These are phyloP conservation scores for Schwanniomyces occidentalis DNA, from an alignment of 805 yeast species.

Conservation along the genomic window DNA sequence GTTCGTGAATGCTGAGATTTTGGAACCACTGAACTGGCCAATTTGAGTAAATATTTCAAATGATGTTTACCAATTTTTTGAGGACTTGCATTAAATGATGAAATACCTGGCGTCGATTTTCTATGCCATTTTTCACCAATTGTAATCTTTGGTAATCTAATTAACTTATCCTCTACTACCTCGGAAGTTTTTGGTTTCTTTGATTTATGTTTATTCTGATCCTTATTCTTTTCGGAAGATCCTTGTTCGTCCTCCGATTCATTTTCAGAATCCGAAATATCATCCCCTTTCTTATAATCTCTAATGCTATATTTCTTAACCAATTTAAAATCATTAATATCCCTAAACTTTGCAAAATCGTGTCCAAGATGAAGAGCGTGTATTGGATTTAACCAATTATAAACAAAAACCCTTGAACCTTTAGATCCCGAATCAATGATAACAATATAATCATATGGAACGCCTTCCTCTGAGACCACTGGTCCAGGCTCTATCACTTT, in stretches of 20 bases:
- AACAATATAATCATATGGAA: constrained; percentile 60
- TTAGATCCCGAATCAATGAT: constrained; percentile 67
- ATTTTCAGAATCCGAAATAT: constrained; percentile 7
- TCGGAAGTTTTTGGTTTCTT: constrained; percentile 8
- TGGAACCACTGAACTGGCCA: constrained; percentile 56
- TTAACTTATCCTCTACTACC: neutral
- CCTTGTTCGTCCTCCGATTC: constrained; percentile 12
- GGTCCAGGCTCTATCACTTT: constrained; percentile 27
- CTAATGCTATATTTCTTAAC: constrained; percentile 13
- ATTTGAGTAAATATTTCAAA: constrained; percentile 46
- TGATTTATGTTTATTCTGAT: constrained; percentile 13
- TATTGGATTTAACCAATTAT: constrained; percentile 51
- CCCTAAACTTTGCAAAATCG: constrained; percentile 13
- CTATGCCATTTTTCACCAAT: constrained; percentile 48
- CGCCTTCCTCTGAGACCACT: constrained; percentile 37
- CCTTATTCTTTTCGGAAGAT: constrained; percentile 14
- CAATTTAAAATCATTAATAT: constrained; percentile 8
- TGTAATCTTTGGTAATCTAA: constrained; percentile 29
- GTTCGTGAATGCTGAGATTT: constrained; percentile 59
- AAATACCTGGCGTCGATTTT: constrained; percentile 58
- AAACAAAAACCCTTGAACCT: constrained; percentile 62
- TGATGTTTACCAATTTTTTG: constrained; percentile 54
- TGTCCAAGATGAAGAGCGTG: constrained; percentile 23
- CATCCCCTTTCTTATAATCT: constrained; percentile 9
- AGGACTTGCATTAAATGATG: constrained; percentile 49